Base-by-base conservation (phyloP, 2,329 filamentous ascomycete species). In the Colletotrichum tamarilloi region DNA sequence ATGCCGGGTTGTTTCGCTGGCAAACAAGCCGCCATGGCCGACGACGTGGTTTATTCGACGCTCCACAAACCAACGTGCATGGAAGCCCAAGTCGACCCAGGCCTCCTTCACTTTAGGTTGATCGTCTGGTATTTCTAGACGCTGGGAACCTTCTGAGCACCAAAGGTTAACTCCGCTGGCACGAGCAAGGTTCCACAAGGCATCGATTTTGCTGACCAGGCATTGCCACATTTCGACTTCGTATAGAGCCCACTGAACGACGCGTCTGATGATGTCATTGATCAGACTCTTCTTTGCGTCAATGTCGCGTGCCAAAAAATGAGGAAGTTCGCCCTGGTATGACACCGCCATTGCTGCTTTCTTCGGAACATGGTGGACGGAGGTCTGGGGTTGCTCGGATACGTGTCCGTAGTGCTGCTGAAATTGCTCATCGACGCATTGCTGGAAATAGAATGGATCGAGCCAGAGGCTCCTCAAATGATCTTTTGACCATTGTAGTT, bases 221-320 rank as follows among this genome's bases (percentile, higher is more conserved):
- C 49, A 68, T 22, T 57, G 35, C 64, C 52, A 62, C 16, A 28
- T 32, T 49, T 68, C 58, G 9, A 62, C 16, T 22, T 72, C 14
- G 7, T 57, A 62, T 6, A 63, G 5, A 28, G 64, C 58, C 53
- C 58, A 35, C 1, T 35, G 35, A 11, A 68, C 35, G 1, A 59
- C 42, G 14, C 67, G 66, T 46, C 70, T 49, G 28, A 73, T 59
- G 3, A 69, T 66, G 14, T 74, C 73, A 14, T 68, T 71, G 28
- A 63, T 46, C 16, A 74, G 6, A 8, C 30, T 28, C 49, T 65
- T 68, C 22, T 75, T 74, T 12, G 59, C 73, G 26, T 67, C 66
- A n/a, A 68, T 73, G 42, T 71, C 60, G 22, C 55, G 57, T 5
- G n/a, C 56, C 4, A 4, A 24, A 42, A 72, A 22, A 5, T 74